phyloP scores from a whole-genome alignment of 306 rosid genomes.

The Cucurbita moschata region DNA sequence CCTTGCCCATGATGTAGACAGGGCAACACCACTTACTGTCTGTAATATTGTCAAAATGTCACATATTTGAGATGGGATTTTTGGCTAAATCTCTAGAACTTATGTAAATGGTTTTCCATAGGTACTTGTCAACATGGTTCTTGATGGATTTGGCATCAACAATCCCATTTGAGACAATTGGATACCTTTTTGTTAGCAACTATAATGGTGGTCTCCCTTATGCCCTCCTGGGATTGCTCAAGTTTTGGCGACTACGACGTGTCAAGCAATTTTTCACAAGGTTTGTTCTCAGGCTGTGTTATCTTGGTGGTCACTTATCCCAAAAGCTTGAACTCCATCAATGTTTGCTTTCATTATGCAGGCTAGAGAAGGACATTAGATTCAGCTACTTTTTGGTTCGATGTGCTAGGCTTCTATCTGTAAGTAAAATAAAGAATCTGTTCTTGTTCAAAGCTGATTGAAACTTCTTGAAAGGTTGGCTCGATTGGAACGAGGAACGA shows the following conservation, averaged over 20 bases:
- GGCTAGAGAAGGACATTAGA: constrained; percentile 97
- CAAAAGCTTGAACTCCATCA: not conserved
- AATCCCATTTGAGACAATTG: constrained; percentile 49
- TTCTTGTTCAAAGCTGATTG: not conserved
- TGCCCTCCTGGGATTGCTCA: constrained; percentile 55
- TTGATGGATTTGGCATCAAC: constrained; percentile 87
- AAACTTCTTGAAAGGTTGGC: not conserved
- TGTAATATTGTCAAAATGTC: not conserved
- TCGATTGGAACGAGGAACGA: no score
- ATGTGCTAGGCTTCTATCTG: constrained; percentile 67
- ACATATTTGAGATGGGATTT: not conserved
- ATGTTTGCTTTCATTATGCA: not conserved
- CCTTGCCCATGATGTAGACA: not conserved
- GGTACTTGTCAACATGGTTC: constrained; percentile 88
- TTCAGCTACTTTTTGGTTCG: constrained; percentile 77
- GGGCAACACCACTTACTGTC: not conserved
- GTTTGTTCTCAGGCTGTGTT: constrained; percentile 14
- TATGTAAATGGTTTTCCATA: constrained; percentile 1
- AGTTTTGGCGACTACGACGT: constrained; percentile 76
- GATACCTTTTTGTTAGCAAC: constrained; percentile 43
- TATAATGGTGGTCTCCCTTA: constrained; percentile 30
- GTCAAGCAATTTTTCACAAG: constrained; percentile 77
- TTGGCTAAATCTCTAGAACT: not conserved
- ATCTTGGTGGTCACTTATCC: not conserved
- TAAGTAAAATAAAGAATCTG: constrained; percentile 22